These are phyloP conservation scores for Mycena metata DNA, from an alignment of 768 basidiomycete species.

Conservation along the genomic window DNA sequence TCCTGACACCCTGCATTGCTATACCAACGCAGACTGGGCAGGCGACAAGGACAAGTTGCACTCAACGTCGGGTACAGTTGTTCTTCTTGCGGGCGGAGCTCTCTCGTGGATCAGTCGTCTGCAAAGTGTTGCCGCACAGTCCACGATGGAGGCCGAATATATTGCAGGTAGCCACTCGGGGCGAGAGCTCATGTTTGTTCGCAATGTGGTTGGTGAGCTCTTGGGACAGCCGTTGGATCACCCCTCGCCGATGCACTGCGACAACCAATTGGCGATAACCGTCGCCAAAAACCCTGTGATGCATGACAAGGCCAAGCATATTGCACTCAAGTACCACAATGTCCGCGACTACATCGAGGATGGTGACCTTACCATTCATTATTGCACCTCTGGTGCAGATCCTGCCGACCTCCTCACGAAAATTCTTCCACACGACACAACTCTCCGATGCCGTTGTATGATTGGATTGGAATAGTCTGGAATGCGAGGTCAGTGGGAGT, in stretches of 20 bases:
- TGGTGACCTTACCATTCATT: background rate
- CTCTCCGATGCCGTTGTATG: background rate
- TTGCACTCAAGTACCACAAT: background rate
- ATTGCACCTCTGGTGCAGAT: background rate
- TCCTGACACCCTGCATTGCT: background rate
- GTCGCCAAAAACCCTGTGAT: slow-evolving; percentile 2
- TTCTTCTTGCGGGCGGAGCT: background rate
- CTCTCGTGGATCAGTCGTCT: background rate
- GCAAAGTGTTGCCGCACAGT: slow-evolving; percentile 2
- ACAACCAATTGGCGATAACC: background rate
- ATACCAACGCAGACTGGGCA: background rate
- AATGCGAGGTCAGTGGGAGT: slow-evolving; percentile 11
- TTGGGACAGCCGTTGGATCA: background rate
- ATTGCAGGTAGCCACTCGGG: background rate
- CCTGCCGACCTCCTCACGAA: slow-evolving; percentile 8
- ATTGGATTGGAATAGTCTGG: background rate
- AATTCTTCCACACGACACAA: background rate
- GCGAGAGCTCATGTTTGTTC: background rate
- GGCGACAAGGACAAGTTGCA: slow-evolving; percentile 1
- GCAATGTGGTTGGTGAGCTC: background rate
- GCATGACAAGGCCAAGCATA: slow-evolving; percentile 8
- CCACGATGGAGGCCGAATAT: slow-evolving; percentile 1
- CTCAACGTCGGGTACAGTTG: background rate
- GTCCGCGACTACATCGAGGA: background rate
- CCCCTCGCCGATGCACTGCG: background rate